Conservation (phyloP, 306 rosid genomes). For the Hippophae tibetana region DNA sequence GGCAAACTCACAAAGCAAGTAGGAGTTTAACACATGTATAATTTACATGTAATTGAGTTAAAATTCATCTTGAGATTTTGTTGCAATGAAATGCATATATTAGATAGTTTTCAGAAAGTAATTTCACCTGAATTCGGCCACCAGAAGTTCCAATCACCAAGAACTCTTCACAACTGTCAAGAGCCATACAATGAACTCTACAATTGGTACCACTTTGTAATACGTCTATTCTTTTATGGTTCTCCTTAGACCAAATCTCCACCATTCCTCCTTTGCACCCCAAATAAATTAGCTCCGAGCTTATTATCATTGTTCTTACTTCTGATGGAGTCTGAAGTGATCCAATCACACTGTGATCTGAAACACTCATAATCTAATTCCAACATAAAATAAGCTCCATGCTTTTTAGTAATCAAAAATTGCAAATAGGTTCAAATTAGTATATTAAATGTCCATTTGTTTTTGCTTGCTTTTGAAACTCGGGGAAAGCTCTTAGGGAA, state of each 20-base stretch:
- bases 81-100: too few relatives aligned
- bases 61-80: too few relatives aligned
- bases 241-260: conserved; percentile 75
- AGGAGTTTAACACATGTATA: too few relatives aligned
- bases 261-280: conserved; percentile 77
- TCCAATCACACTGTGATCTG: conserved; percentile 52
- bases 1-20: too few relatives aligned
- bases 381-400: not conserved
- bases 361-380: conserved; percentile 57
- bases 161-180: conserved; percentile 58
- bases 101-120: too few relatives aligned
- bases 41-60: too few relatives aligned
- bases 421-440: not conserved
- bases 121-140: conserved; percentile 71
- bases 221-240: conserved; percentile 45
- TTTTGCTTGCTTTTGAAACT: too few relatives aligned
- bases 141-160: conserved; percentile 78
- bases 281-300: conserved; percentile 71
- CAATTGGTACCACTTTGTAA: conserved; percentile 53
- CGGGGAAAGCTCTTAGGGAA: too few relatives aligned
- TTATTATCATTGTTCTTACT: conserved; percentile 66
- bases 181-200: conserved; percentile 58
- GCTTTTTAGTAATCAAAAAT: conserved; percentile 9
- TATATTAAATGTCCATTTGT: not conserved
- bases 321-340: conserved; percentile 52